These are phyloP conservation scores for Podospora fimiseda DNA, from an alignment of 495 filamentous ascomycete genomes.

Conservation along the genomic window DNA sequence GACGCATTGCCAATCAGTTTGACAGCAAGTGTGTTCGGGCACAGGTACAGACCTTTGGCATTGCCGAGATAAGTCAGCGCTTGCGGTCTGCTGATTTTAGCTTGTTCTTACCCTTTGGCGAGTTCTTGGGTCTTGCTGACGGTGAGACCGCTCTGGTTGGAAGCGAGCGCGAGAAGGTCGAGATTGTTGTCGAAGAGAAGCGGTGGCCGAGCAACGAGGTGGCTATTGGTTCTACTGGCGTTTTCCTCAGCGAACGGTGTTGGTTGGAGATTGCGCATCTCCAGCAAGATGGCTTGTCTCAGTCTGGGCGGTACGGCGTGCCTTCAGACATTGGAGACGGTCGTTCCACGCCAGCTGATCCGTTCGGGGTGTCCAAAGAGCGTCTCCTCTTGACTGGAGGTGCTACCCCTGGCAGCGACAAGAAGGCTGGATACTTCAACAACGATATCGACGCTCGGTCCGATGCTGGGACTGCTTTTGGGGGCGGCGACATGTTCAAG, in stretches of 20 bases:
- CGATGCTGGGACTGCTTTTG: conserved; percentile 83
- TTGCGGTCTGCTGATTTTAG: conserved; percentile 91
- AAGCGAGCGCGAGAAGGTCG: conserved; percentile 87
- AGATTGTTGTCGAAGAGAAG: conserved; percentile 80
- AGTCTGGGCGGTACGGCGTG: conserved; percentile 45
- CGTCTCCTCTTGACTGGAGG: conserved; percentile 54
- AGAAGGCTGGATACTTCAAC: conserved; percentile 75
- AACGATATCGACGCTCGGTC: conserved; percentile 79
- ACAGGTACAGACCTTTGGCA: conserved; percentile 91
- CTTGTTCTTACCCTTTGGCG: conserved; percentile 89
- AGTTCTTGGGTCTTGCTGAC: conserved; percentile 86
- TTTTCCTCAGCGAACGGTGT: conserved; percentile 91
- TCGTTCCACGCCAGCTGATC: conserved; percentile 28
- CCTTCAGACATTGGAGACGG: conserved; percentile 41
- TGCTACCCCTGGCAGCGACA: conserved; percentile 61
- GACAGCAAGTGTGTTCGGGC: conserved; percentile 96
- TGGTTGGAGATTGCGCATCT: conserved; percentile 85
- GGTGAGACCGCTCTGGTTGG: conserved; percentile 77
- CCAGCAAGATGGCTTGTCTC: conserved; percentile 53
- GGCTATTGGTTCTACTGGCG: conserved; percentile 80
- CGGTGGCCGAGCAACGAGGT: conserved; percentile 91
- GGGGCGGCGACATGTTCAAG: conserved; percentile 93
- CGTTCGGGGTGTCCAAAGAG: conserved; percentile 63
- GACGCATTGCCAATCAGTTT: conserved; percentile 95
- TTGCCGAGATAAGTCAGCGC: conserved; percentile 92